These are phyloP conservation scores for Postia placenta DNA, from an alignment of 768 basidiomycete genomes.

Conservation along the genomic window DNA sequence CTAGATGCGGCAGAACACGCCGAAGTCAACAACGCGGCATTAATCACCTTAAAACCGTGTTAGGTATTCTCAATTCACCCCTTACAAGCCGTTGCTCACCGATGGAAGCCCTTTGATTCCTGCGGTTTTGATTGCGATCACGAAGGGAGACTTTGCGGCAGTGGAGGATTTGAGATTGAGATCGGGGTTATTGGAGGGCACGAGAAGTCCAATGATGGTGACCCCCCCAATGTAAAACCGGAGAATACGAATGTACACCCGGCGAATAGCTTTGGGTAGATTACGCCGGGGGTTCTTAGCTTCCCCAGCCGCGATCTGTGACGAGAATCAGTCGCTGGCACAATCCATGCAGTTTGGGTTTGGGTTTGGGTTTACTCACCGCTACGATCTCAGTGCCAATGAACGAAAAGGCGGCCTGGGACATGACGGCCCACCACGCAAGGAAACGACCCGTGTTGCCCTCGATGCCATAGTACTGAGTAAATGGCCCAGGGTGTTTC, in stretches of 20 bases:
- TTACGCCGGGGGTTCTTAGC: constrained; percentile 80
- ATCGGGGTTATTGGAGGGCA: constrained; percentile 58
- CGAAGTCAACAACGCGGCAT: constrained; percentile 77
- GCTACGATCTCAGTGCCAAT: constrained; percentile 95
- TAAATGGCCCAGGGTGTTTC: constrained; percentile 87
- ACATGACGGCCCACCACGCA: constrained; percentile 64
- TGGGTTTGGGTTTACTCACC: constrained; percentile 35
- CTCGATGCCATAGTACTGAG: constrained; percentile 54
- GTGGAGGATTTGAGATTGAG: constrained; percentile 51
- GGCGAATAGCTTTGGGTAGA: constrained; percentile 51
- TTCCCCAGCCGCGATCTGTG: constrained; percentile 81
- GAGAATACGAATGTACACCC: constrained; percentile 72
- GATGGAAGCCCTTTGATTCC: constrained; percentile 86
- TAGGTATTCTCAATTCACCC: too few species aligned
- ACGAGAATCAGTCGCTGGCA: background rate
- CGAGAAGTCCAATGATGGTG: constrained; percentile 75
- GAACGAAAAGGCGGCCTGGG: constrained; percentile 88
- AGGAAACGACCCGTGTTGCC: constrained; percentile 77
- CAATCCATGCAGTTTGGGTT: background rate
- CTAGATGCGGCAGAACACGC: constrained; percentile 91
- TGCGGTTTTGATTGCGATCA: constrained; percentile 79
- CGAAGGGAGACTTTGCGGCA: constrained; percentile 73
- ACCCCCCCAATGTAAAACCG: constrained; percentile 57
- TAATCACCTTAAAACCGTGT: constrained; percentile 42
- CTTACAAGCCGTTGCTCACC: constrained; percentile 28